Evolutionary conservation across 306 rosid genomes (phyloP), one percentile per base, ranked within the genome.

Genomic region (Cicer pinnatifidum): DNA sequence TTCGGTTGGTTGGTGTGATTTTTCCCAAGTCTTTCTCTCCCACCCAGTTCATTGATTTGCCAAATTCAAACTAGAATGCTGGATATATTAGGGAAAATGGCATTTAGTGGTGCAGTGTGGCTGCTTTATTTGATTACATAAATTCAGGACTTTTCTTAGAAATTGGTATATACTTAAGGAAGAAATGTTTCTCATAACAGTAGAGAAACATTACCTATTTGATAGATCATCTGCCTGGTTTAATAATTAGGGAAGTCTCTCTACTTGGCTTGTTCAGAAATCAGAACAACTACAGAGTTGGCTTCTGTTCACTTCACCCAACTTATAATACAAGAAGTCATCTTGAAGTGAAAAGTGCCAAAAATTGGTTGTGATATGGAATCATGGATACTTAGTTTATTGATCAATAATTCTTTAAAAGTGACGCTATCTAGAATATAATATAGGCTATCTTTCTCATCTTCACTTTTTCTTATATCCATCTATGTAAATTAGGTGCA

Each of bases 361-460:
- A 41, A 69, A 51, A 17, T 66, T 37, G 33, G 58, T 51, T 46
- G 19, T 47, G 51, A 15, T 15, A 38, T 68, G 20, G 11, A 52
- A 52, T 16, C 59, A 52, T 16, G 63, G 63, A 48, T 68, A 9
- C n/a, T 37, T 54, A 61, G 47, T 37, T 46, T 71, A 9, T 43
- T 28, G 61, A 43, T 59, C 71, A 47, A 38, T 23, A 12, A 4
- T 58, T 46, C 79, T 77, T 59, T 33, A 61, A 17, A 56, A 73
- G 28, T 58, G 58, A 59, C 68, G 62, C 19, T 51, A 61, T 40
- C 33, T 23, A 23, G 33, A 47, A 60, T 39, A 54, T 35, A 17
- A 41, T 46, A 43, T 58, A 51, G 23, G 15, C 67, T 60, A 80
- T 41, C 65, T 41, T 60, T 59, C 46, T 33, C 45, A 23, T 64